Conservation (phyloP, 2,329 filamentous ascomycete genomes). For the Fusarium sp. region DNA sequence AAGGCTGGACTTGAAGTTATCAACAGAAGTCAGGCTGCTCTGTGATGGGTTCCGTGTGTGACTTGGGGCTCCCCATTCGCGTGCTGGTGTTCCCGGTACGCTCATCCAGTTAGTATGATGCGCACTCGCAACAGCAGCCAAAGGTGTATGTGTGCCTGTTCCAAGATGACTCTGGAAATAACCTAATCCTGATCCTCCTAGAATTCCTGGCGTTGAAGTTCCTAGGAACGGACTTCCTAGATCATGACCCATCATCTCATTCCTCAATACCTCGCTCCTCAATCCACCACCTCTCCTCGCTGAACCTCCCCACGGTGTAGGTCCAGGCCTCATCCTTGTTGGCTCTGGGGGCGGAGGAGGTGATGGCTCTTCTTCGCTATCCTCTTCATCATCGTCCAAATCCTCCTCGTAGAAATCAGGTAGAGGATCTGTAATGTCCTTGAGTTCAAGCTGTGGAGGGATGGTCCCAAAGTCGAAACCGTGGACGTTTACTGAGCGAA, state of each 20-base stretch:
- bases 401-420: slow-evolving; percentile 95
- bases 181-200: slow-evolving; percentile 80
- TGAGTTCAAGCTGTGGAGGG: slow-evolving; percentile 87
- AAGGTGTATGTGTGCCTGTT: slow-evolving; percentile 80
- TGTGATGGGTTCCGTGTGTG: slow-evolving; percentile 59
- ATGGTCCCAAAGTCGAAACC: slow-evolving; percentile 91
- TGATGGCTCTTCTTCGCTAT: slow-evolving; percentile 48
- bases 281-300: slow-evolving; percentile 44
- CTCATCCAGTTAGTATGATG: slow-evolving; percentile 53
- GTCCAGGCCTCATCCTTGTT: slow-evolving; percentile 35
- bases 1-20: slow-evolving; percentile 49
- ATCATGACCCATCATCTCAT: slow-evolving; percentile 53
- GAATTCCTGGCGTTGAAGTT: slow-evolving; percentile 69
- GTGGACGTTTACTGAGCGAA: slow-evolving; percentile 94
- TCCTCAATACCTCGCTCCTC: slow-evolving; percentile 48
- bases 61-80: slow-evolving; percentile 27
- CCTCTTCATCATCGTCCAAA: slow-evolving; percentile 62
- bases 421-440: slow-evolving; percentile 95
- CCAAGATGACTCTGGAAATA: slow-evolving; percentile 85
- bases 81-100: slow-evolving; percentile 29
- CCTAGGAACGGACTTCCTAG: slow-evolving; percentile 67
- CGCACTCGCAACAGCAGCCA: slow-evolving; percentile 81
- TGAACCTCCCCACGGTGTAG: slow-evolving; percentile 21
- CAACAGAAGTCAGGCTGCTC: slow-evolving; percentile 58
- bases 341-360: slow-evolving; percentile 30